Conservation (phyloP, 1,139 yeast species). For the Sugiyamaella neomexicana region DNA sequence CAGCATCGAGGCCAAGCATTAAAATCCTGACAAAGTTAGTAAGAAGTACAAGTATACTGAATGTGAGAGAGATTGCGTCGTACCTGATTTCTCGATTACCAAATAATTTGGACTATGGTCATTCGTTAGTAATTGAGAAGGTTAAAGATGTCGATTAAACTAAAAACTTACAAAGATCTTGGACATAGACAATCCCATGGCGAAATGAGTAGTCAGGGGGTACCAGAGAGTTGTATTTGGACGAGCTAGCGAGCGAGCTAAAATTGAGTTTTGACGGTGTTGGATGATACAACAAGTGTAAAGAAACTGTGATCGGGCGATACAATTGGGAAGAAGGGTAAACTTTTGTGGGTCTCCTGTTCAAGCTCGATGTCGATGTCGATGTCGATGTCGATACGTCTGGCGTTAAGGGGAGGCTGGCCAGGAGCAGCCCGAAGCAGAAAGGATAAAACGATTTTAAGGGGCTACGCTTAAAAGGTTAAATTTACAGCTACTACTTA, state of each 20-base stretch:
- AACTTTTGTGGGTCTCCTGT: too few relatives aligned
- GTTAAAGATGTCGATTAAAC: background rate
- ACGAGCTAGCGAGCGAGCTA: background rate
- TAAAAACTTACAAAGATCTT: slow-evolving; percentile 44
- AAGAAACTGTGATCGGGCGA: too few relatives aligned
- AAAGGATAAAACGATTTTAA: slow-evolving; percentile 1
- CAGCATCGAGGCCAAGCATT: slow-evolving; percentile 90
- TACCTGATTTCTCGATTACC: slow-evolving; percentile 46
- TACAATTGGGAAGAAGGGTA: too few relatives aligned
- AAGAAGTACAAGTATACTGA: background rate
- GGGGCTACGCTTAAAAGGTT: slow-evolving; percentile 14
- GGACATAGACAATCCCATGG: slow-evolving; percentile 53
- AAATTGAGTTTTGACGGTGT: too few relatives aligned
- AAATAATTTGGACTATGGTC: slow-evolving; percentile 46
- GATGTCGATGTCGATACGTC: background rate
- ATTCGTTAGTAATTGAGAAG: slow-evolving; percentile 1
- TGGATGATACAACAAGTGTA: too few relatives aligned
- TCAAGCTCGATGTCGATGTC: background rate
- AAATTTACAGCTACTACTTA: slow-evolving; percentile 4
- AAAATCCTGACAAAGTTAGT: slow-evolving; percentile 52
- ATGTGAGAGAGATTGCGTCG: background rate
- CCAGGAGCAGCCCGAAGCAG: background rate
- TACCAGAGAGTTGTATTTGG: background rate
- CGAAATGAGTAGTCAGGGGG: too few relatives aligned
- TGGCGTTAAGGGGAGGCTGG: background rate